These are phyloP conservation scores for Candida sphagnicola DNA, from an alignment of 805 yeast species.

Conservation along the genomic window DNA sequence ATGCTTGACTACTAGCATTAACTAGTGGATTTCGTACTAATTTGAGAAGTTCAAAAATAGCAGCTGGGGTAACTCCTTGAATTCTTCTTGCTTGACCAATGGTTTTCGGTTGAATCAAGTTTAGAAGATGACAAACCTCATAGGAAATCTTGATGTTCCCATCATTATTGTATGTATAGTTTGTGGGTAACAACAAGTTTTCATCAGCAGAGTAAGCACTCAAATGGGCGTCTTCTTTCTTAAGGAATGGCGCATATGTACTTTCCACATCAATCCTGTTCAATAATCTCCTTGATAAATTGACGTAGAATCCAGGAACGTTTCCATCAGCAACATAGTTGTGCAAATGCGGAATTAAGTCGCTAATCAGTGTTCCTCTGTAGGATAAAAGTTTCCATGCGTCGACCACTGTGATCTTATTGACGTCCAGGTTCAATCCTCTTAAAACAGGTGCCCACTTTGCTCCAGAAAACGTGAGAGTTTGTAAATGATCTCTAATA, in stretches of 20 bases:
- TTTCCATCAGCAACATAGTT: slow-evolving; percentile 14
- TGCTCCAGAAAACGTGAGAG: slow-evolving; percentile 46
- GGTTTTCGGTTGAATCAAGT: slow-evolving; percentile 77
- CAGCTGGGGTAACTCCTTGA: slow-evolving; percentile 94
- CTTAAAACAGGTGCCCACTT: slow-evolving; percentile 59
- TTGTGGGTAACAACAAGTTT: slow-evolving; percentile 60
- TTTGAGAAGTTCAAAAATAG: slow-evolving; percentile 73
- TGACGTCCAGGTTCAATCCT: slow-evolving; percentile 48
- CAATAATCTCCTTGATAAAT: slow-evolving; percentile 38
- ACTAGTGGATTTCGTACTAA: slow-evolving; percentile 24
- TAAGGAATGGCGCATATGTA: slow-evolving; percentile 74
- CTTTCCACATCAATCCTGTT: slow-evolving; percentile 74
- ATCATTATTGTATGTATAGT: slow-evolving; percentile 56
- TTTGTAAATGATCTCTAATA: slow-evolving; percentile 43
- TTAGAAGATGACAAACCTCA: slow-evolving; percentile 68
- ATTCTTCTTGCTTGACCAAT: slow-evolving; percentile 94
- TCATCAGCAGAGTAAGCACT: slow-evolving; percentile 85
- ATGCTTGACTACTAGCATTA: background rate
- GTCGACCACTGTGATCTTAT: slow-evolving; percentile 26
- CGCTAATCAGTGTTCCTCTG: slow-evolving; percentile 34
- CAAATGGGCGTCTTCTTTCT: slow-evolving; percentile 66
- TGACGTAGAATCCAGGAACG: slow-evolving; percentile 22
- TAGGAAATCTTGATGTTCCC: slow-evolving; percentile 56
- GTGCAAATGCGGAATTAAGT: slow-evolving; percentile 25
- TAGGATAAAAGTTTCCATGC: slow-evolving; percentile 74